Base-by-base conservation (phyloP, 1,284 basidiomycete genomes). In the Heterobasidion occidentale region DNA sequence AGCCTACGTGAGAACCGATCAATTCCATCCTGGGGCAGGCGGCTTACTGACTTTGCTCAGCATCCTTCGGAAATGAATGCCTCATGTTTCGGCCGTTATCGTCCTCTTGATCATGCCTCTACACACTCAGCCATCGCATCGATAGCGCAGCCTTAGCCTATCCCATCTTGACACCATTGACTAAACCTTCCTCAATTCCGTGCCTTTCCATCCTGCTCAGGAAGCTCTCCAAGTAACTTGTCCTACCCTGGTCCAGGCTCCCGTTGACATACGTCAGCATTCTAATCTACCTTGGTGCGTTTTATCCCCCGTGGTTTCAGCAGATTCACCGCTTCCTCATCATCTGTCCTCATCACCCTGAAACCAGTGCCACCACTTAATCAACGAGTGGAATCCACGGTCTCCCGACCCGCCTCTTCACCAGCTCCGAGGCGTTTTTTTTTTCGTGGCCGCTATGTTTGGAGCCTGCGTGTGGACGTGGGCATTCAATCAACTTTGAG, bases 71-170 rank as follows among this genome's bases (percentile, higher is more conserved):
- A 61, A 56, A 61, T 61, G 60, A 61, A 61, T 46, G 59, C 59
- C 60, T 61, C 60, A 61, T 61, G 60, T 51, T 53, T 20, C 17
- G 53, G 52, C 46, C 52, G 46, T 53, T 57, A 46, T 59, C 61
- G 61, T 61, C 60, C 52, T 54, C 55, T 54, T 49, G 55, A 61
- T 61, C 60, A 57, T 54, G 57, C 53, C 59, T 61, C 59, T 42
- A 15, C 49, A 51, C 42, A 54, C 52, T 55, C 54, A 56, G 51
- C 54, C 47, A 33, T 50, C 51, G 51, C 57, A 61, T 61, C 60
- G 60, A 61, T 61, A 61, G 57, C 54, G 27, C 55, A 52, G 51
- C 55, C 60, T 52, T 47, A 51, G 59, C 53, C 53, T 48, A 20
- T 42, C 33, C 45, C 46, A 34, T 51, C 17, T 42, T 17, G 14